phyloP scores from a whole-genome alignment of 2,329 filamentous ascomycete genomes.

The Claviceps arundinis region DNA sequence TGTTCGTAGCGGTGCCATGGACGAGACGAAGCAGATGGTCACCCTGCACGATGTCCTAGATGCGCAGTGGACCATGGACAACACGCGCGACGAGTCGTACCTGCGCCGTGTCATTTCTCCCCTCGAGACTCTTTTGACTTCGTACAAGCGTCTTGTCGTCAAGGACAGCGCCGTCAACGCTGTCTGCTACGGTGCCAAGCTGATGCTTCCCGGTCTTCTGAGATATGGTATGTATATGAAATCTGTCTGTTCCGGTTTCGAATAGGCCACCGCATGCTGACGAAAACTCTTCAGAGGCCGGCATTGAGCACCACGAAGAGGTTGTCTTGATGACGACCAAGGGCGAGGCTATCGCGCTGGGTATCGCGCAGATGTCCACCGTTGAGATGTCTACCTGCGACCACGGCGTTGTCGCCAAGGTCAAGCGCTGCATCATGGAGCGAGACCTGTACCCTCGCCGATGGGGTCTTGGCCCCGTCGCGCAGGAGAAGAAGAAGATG shows the following conservation, averaged over 20 bases:
- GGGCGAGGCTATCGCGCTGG: conserved; percentile 93
- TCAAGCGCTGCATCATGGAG: conserved; percentile 99
- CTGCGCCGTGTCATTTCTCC: conserved; percentile 84
- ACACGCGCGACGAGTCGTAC: conserved; percentile 87
- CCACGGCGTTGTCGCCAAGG: conserved; percentile 94
- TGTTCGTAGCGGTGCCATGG: conserved; percentile 90
- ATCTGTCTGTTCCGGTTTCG: too few species aligned
- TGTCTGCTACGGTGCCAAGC: conserved; percentile 95
- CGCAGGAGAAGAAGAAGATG: conserved; percentile 98
- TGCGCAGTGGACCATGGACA: conserved; percentile 92
- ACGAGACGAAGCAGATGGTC: conserved; percentile 76
- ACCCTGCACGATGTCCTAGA: conserved; percentile 81
- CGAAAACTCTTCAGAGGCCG: conserved; percentile 46
- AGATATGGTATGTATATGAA: conserved; percentile 56
- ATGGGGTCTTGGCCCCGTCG: conserved; percentile 92
- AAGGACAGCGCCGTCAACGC: conserved; percentile 80
- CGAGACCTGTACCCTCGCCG: conserved; percentile 90
- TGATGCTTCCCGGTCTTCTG: conserved; percentile 94
- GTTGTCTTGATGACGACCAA: conserved; percentile 98
- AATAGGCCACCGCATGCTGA: conserved; percentile 8
- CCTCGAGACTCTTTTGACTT: conserved; percentile 79
- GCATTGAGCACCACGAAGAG: conserved; percentile 90
- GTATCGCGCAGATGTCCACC: conserved; percentile 94
- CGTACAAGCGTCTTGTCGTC: conserved; percentile 94
- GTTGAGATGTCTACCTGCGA: conserved; percentile 95